Evolutionary conservation across 208 protist genomes (phyloP).

Genomic region (Crithidia thermophila): DNA sequence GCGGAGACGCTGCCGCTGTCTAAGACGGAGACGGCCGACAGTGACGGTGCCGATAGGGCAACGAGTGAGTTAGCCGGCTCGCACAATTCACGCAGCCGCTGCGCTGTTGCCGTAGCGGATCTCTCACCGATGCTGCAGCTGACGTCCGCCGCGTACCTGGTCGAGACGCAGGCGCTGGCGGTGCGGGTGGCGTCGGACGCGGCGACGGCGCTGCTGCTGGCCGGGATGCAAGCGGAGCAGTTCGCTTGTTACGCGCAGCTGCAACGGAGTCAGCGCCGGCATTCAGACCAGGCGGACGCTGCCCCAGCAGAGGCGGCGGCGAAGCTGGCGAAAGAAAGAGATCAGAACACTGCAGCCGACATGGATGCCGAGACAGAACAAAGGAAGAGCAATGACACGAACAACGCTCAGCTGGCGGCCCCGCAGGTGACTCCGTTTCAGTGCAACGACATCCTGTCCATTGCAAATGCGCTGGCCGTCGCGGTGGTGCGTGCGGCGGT

Average conservation of each 20-base stretch:
- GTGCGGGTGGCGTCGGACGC: slow-evolving; percentile 29
- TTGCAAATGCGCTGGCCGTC: slow-evolving; percentile 21
- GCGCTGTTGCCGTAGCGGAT: not conserved
- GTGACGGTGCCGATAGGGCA: not conserved
- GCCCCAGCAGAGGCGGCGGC: not conserved
- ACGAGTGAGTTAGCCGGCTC: not conserved
- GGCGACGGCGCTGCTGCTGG: slow-evolving; percentile 11
- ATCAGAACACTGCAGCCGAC: not conserved
- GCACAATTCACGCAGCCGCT: not conserved
- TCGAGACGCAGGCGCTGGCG: slow-evolving; percentile 19
- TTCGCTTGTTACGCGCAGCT: slow-evolving; percentile 25
- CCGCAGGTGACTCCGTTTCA: not conserved
- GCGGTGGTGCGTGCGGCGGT: slow-evolving; percentile 23
- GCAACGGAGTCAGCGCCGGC: no score
- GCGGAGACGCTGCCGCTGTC: slow-evolving; percentile 27
- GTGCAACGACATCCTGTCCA: slow-evolving; percentile 17
- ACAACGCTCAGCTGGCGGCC: not conserved
- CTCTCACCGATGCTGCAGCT: slow-evolving; percentile 19
- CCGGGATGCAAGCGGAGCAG: slow-evolving; percentile 28
- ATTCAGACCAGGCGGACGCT: not conserved
- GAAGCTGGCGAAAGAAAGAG: not conserved
- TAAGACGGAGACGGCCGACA: no score
- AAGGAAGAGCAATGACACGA: not conserved
- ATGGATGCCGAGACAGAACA: not conserved
- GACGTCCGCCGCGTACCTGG: slow-evolving; percentile 30